Base-by-base conservation (phyloP, 2,329 filamentous ascomycete species). In the Diaporthe citriasiana region DNA sequence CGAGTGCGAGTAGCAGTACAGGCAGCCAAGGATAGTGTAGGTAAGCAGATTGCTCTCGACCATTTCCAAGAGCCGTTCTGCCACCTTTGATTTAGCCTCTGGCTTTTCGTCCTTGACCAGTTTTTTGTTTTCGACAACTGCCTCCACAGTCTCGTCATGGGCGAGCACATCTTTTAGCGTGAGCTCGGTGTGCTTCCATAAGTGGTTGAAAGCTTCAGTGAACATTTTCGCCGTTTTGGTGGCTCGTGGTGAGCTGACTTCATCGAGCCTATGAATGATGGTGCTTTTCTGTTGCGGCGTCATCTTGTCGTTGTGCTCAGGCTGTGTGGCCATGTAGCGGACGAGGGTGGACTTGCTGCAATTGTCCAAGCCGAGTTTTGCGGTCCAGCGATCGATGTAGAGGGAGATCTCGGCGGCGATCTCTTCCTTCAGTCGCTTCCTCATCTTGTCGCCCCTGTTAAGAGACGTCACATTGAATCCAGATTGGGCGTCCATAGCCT, bases 1-100 rank as follows among this genome's bases (percentile, higher is more conserved):
- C 17, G 89, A 90, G 79, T 91, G 87, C 68, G 88, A 88, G 77
- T 86, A 89, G 80, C 89, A 91, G 69, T 90, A 87, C n/a, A 90
- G 81, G 77, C 89, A 91, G 17, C 87, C 88, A 22, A 91, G 83
- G 13, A 89, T 84, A 42, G 86, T 85, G 77, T 90, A 90, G 1
- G 88, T 90, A 65, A 87, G 87, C 33, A 91, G 78, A 47, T 85
- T 84, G 30, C 83, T 83, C 77, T 89, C 87, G 17, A 86, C 84
- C 71, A 77, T 78, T n/a, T 79, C 78, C 56, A 82, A 65, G 19
- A 84, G 75, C 9, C 84, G 83, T 42, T 84, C 81, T 40, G 84
- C 81, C 35, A 81, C 81, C 19, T 82, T 79, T 42, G 82, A 80
- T 47, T 82, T 82, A 53, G 79, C 79, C 71, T 82, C 82, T 51